These are phyloP conservation scores for Epichloe sibirici DNA, from an alignment of 2,329 filamentous ascomycete genomes.

Conservation along the genomic window DNA sequence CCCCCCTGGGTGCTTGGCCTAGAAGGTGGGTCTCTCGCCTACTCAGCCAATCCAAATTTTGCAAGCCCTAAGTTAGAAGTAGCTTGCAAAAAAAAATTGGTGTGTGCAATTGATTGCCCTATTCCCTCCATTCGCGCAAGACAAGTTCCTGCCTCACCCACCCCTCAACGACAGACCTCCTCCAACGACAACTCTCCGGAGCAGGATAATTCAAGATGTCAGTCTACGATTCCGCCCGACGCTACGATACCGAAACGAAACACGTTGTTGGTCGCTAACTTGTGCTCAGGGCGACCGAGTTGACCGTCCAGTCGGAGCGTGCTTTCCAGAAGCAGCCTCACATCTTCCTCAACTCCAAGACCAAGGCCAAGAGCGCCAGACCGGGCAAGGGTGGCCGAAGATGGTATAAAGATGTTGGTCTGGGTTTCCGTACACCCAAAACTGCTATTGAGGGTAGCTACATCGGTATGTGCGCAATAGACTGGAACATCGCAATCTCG, in stretches of 20 bases:
- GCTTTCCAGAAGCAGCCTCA: slow-evolving; percentile 99
- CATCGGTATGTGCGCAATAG: slow-evolving; percentile 67
- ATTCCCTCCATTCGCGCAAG: slow-evolving; percentile 25
- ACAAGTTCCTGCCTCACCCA: slow-evolving; percentile 23
- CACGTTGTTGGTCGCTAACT: slow-evolving; percentile 17
- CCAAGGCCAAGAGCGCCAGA: slow-evolving; percentile 70
- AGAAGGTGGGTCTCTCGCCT: slow-evolving; percentile 14
- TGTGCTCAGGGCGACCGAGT: slow-evolving; percentile 80
- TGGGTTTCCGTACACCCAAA: slow-evolving; percentile 98
- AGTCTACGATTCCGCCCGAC: slow-evolving; percentile 14
- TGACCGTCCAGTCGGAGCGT: slow-evolving; percentile 99
- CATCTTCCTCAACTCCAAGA: slow-evolving; percentile 98
- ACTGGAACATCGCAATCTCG: background rate
- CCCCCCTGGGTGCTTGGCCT: too few species aligned
- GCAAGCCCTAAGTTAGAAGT: slow-evolving; percentile 27
- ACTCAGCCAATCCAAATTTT: slow-evolving; percentile 25
- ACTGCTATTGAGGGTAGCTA: slow-evolving; percentile 97
- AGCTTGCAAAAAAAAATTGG: slow-evolving; percentile 19
- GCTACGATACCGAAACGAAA: background rate
- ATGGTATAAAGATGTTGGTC: slow-evolving; percentile 98
- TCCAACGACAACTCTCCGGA: slow-evolving; percentile 26
- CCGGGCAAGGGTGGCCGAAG: slow-evolving; percentile 86
- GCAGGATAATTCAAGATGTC: slow-evolving; percentile 33
- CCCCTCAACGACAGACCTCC: slow-evolving; percentile 26
- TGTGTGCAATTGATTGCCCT: slow-evolving; percentile 26